Conservation (phyloP, 176 grass and related monocot genomes). For the Secale cereale region DNA sequence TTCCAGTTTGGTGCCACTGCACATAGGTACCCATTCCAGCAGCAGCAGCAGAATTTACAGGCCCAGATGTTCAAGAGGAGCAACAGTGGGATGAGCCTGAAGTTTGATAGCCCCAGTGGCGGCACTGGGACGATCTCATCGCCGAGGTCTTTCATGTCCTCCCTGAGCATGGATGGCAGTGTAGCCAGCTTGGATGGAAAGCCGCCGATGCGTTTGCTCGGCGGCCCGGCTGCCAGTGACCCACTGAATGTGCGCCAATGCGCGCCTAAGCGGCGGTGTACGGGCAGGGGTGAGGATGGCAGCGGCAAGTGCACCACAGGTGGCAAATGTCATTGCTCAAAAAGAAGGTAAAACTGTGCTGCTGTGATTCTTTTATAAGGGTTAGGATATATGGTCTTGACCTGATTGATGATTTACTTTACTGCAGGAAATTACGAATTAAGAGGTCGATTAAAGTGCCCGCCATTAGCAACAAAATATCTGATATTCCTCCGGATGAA, state of each 20-base stretch:
- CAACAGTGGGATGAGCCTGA: slow-evolving; percentile 61
- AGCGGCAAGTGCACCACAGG: slow-evolving; percentile 62
- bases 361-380: not conserved
- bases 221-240: slow-evolving; percentile 43
- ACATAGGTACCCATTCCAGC: slow-evolving; percentile 55
- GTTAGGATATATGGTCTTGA: slow-evolving; percentile 4
- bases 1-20: slow-evolving; percentile 39
- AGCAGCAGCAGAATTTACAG: slow-evolving; percentile 76
- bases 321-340: slow-evolving; percentile 84
- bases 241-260: slow-evolving; percentile 25
- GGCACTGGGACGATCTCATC: slow-evolving; percentile 54
- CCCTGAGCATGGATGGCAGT: slow-evolving; percentile 74
- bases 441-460: slow-evolving; percentile 97
- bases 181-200: slow-evolving; percentile 67
- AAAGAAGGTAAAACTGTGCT: slow-evolving; percentile 58
- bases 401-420: not conserved
- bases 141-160: slow-evolving; percentile 58
- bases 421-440: slow-evolving; percentile 65
- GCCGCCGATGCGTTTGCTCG: slow-evolving; percentile 62
- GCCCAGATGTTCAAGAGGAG: slow-evolving; percentile 70
- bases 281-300: slow-evolving; percentile 53
- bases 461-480: slow-evolving; percentile 92
- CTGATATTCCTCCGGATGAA: slow-evolving; percentile 90
- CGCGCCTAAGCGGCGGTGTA: slow-evolving; percentile 50
- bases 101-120: slow-evolving; percentile 54